Base-by-base conservation (phyloP, 208 protist genomes). In the Borovskyia barvae region DNA sequence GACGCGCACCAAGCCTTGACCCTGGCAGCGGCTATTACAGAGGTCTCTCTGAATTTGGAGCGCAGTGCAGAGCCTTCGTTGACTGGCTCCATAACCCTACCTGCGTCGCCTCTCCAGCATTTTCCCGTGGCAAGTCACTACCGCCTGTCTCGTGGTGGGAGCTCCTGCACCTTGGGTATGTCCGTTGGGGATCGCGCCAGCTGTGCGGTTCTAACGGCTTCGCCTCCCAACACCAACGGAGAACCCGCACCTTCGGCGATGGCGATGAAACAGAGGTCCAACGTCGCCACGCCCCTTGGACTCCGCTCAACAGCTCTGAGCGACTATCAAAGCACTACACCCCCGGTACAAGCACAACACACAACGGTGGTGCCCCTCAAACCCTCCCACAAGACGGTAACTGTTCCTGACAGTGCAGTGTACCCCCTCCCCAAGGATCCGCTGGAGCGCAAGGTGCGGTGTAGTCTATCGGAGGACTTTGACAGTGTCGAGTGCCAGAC, bases 11-110 rank as follows among this genome's bases (percentile, higher is more conserved):
- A 59, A 22, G 74, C 69, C 14, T 28, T 80, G 8, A 49, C 32
- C 15, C 54, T 80, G 15, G 74, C 74, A 1, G 74, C 74, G 3
- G 74, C 74, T 52, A 80, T 80, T 46, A 80, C 74, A 12, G 74
- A 80, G 22, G 57, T 63, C 8, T 51, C 67, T 2, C 41, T 74
- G 15, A 58, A 58, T 29, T 39, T 58, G 5, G 40, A 49, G 20
- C 37, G 40, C 14, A 49, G 25, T 25, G 25, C 39, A 15, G 52
- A 58, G 7, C 26, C 39, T 14, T 58, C 52, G 7, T 33, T 58
- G 6, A 12, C 59, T 15, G 20, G 28, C n/a, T 40, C 39, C 1
- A 52, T 54, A 9, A 26, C 37, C 6, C 6, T 41, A 3, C 28
- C 36, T 6, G 32, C 35, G 29, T 14, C 24, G 5, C 22, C 39